These are phyloP conservation scores for Medakamo hakoo DNA, from an alignment of 139 green algal species.

Conservation along the genomic window DNA sequence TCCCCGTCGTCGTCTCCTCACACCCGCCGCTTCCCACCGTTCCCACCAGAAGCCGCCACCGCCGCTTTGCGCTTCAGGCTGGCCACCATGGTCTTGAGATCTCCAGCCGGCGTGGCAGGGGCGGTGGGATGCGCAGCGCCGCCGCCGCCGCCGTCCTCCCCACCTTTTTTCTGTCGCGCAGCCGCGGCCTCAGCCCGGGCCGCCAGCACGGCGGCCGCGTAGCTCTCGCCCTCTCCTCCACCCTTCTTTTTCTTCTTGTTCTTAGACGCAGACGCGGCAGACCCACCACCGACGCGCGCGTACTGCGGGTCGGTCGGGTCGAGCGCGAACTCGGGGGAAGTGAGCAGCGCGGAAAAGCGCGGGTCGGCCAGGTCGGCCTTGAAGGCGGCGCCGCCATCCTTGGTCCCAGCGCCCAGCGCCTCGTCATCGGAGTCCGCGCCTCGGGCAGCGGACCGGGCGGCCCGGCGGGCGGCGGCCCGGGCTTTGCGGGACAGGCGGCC, in stretches of 20 bases:
- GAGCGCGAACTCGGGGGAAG: conserved; percentile 52
- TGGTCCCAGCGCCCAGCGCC: conserved; percentile 5
- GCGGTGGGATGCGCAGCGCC: conserved; percentile 8
- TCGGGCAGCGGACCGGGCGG: not conserved
- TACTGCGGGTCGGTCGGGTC: conserved; percentile 84
- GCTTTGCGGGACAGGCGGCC: conserved; percentile 26
- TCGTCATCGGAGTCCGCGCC: not conserved
- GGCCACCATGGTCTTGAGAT: conserved; percentile 46
- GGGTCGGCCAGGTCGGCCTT: conserved; percentile 51
- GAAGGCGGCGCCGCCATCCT: too few species aligned
- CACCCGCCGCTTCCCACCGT: not conserved
- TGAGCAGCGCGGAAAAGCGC: conserved; percentile 57
- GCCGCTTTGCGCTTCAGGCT: conserved; percentile 50
- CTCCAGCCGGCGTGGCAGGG: conserved; percentile 1
- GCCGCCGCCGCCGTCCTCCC: not conserved
- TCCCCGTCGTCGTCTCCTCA: not conserved
- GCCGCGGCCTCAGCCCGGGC: not conserved
- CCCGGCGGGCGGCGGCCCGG: conserved; percentile 1
- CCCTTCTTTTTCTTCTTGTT: conserved; percentile 2
- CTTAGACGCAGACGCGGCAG: not conserved
- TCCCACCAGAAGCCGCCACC: not conserved
- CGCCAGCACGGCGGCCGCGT: not conserved
- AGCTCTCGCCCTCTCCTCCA: conserved; percentile 4
- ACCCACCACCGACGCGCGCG: conserved; percentile 12
- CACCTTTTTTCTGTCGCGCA: not conserved